A percentile compares a stretch with the other conserved stretches of the same genome.
Conservation (phyloP, 2,329 filamentous ascomycete genomes). For the Thyridium curvatum region DNA sequence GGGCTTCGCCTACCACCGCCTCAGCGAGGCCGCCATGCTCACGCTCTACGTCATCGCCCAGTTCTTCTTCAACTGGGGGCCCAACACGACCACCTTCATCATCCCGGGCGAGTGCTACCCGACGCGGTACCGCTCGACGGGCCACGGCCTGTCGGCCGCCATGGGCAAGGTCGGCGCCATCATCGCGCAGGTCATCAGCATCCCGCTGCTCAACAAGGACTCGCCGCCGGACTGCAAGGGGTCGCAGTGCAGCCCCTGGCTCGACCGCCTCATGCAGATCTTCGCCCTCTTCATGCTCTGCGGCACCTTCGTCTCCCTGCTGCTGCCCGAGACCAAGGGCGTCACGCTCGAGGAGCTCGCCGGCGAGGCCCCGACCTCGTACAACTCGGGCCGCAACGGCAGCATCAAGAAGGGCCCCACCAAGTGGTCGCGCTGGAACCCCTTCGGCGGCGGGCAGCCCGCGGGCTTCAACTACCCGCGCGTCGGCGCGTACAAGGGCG, state of each 20-base stretch:
- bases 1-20: constrained; percentile 50
- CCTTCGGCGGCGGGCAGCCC: constrained; percentile 42
- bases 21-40: constrained; percentile 44
- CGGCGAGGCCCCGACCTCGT: constrained; percentile 58
- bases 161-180: constrained; percentile 64
- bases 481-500: constrained; percentile 12
- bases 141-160: constrained; percentile 60
- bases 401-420: constrained; percentile 29
- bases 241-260: constrained; percentile 47
- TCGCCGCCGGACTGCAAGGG: constrained; percentile 41
- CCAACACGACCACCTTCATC: constrained; percentile 61
- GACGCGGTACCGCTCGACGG: constrained; percentile 55
- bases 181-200: constrained; percentile 58
- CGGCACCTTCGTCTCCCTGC: constrained; percentile 59
- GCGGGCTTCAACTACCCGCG: constrained; percentile 44
- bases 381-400: constrained; percentile 44
- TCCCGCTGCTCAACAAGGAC: constrained; percentile 54
- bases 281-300: constrained; percentile 77
- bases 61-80: constrained; percentile 62
- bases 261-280: constrained; percentile 70
- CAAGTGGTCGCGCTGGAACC: constrained; percentile 28
- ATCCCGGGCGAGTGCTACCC: constrained; percentile 60
- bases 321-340: constrained; percentile 75
- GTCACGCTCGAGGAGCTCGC: constrained; percentile 66
- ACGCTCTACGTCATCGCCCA: constrained; percentile 58